Conservation (phyloP, 768 basidiomycete species). For the Trametes elegans region DNA sequence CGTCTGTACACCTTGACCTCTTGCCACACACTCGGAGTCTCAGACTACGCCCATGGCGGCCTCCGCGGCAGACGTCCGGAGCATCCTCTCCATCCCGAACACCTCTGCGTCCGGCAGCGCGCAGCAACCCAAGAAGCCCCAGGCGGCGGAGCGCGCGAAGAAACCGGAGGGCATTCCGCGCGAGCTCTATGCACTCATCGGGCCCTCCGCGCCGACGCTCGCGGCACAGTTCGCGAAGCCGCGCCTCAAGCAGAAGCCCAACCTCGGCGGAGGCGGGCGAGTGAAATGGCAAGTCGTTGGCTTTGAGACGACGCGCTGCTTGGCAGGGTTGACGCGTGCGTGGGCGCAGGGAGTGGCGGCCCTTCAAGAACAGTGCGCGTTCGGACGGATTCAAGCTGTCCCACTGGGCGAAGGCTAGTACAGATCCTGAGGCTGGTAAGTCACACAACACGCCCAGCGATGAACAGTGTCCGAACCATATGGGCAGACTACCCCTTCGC, state of each 20-base stretch:
- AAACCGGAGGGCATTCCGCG: conserved; percentile 91
- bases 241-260: conserved; percentile 84
- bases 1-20: conserved; percentile 14
- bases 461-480: background rate
- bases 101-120: conserved; percentile 43
- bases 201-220: conserved; percentile 86
- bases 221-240: conserved; percentile 78
- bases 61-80: conserved; percentile 80
- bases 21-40: background rate
- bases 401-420: conserved; percentile 79
- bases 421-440: conserved; percentile 56
- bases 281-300: conserved; percentile 62
- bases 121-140: conserved; percentile 44
- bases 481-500: conserved; percentile 72
- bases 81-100: conserved; percentile 64
- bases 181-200: conserved; percentile 92
- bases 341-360: conserved; percentile 64
- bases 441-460: background rate
- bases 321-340: background rate
- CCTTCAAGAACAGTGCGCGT: conserved; percentile 73
- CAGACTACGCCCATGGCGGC: conserved; percentile 54
- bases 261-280: conserved; percentile 57
- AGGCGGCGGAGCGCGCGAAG: conserved; percentile 38
- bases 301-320: background rate
- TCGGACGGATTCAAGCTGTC: conserved; percentile 63